Evolutionary conservation across 2,329 filamentous ascomycete species (phyloP).

Genomic region (Neocucurbitaria cava): DNA sequence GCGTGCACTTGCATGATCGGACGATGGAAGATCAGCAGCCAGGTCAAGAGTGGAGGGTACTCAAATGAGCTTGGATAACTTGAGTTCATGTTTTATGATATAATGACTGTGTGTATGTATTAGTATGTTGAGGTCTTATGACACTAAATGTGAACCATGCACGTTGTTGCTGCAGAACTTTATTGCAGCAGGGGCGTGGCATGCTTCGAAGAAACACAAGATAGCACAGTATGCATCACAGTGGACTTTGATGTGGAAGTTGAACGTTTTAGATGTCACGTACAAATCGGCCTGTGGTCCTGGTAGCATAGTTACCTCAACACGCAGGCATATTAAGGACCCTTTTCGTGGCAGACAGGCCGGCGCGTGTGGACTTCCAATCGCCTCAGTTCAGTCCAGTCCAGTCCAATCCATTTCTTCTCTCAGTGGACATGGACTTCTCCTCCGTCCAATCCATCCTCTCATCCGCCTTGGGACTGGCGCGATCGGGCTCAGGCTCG

Average conservation of each 20-base stretch:
- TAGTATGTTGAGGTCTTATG: no score
- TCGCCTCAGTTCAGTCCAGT: neutral
- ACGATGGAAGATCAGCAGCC: constrained; percentile 3
- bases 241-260: neutral
- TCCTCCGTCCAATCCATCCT: no score
- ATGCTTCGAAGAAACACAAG: no score
- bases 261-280: neutral
- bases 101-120: neutral
- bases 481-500: no score
- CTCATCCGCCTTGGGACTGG: no score
- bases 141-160: no score
- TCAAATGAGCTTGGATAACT: neutral
- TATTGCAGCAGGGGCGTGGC: neutral
- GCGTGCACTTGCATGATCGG: neutral
- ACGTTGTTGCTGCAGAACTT: no score
- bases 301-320: no score
- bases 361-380: neutral
- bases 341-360: no score
- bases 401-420: neutral
- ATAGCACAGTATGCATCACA: neutral
- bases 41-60: constrained; percentile 8
- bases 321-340: no score
- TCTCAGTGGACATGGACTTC: no score
- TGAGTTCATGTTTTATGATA: constrained; percentile 15
- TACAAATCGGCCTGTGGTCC: no score